Evolutionary conservation across 1,284 basidiomycete genomes (phyloP).

Genomic region (Tilletiaria anomala): DNA sequence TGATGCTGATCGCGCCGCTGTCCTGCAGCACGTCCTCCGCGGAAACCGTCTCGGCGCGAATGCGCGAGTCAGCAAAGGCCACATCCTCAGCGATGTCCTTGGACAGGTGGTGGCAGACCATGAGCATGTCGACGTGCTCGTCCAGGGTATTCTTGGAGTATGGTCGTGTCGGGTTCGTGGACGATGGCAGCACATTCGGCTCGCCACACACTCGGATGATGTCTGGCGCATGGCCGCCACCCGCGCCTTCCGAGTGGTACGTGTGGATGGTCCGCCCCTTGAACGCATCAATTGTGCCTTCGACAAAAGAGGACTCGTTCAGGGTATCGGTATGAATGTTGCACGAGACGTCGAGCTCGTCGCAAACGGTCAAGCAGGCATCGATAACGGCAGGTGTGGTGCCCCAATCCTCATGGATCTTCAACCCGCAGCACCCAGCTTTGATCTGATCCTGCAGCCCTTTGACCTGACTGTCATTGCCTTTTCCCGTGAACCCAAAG

Average conservation of each 20-base stretch:
- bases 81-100: constrained; percentile 61
- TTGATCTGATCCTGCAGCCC: constrained; percentile 65
- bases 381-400: constrained; percentile 72
- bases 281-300: constrained; percentile 85
- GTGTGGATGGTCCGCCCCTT: constrained; percentile 86
- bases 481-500: constrained; percentile 62
- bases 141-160: constrained; percentile 84
- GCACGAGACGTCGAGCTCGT: constrained; percentile 89
- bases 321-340: constrained; percentile 92
- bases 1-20: constrained; percentile 82
- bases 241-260: constrained; percentile 34
- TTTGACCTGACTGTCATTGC: constrained; percentile 66
- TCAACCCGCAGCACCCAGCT: constrained; percentile 79
- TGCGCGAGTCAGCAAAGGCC: constrained; percentile 91
- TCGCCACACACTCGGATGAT: constrained; percentile 89
- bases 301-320: constrained; percentile 56
- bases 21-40: constrained; percentile 96
- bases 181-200: constrained; percentile 83
- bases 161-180: constrained; percentile 92
- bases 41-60: constrained; percentile 88
- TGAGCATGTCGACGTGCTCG: constrained; percentile 95
- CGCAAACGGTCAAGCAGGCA: constrained; percentile 61
- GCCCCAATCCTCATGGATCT: constrained; percentile 98
- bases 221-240: constrained; percentile 89
- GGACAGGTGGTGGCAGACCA: constrained; percentile 51